These are phyloP conservation scores for Scleromitrula shiraiana DNA, from an alignment of 2,329 filamentous ascomycete species.

Conservation along the genomic window DNA sequence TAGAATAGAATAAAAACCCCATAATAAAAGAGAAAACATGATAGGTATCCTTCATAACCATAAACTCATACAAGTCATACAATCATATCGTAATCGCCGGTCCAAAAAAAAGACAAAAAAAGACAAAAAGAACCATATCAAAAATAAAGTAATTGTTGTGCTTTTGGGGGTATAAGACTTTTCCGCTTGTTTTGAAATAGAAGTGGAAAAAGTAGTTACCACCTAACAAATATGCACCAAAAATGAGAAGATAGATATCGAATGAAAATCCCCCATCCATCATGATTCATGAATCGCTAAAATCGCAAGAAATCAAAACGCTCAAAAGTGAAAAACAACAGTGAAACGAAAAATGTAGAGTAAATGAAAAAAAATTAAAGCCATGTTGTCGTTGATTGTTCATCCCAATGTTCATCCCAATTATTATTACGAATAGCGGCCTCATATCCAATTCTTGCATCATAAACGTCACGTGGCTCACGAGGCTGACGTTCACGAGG, in stretches of 20 bases:
- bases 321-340: too few species aligned
- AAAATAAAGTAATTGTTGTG: slow-evolving; percentile 16
- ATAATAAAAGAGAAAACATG: slow-evolving; percentile 8
- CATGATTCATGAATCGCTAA: slow-evolving; percentile 20
- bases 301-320: slow-evolving; percentile 15
- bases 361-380: slow-evolving; percentile 15
- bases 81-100: slow-evolving; percentile 17
- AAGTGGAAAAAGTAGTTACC: slow-evolving; percentile 19
- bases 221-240: slow-evolving; percentile 20
- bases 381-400: neutral
- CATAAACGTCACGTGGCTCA: slow-evolving; percentile 8
- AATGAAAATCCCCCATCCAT: slow-evolving; percentile 14
- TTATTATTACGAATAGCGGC: too few species aligned
- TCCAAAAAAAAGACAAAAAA: slow-evolving; percentile 8
- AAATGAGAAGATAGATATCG: slow-evolving; percentile 13
- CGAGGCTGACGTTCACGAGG: slow-evolving; percentile 8
- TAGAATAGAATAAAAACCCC: too few species aligned
- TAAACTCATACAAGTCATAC: slow-evolving; percentile 28
- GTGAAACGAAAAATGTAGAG: too few species aligned
- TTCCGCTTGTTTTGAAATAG: slow-evolving; percentile 21
- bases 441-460: neutral
- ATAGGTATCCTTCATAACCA: slow-evolving; percentile 24
- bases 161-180: slow-evolving; percentile 24
- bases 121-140: neutral
- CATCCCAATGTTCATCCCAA: neutral